Evolutionary conservation across 768 basidiomycete genomes (phyloP).

Genomic region (Melanogaster broomeanus): DNA sequence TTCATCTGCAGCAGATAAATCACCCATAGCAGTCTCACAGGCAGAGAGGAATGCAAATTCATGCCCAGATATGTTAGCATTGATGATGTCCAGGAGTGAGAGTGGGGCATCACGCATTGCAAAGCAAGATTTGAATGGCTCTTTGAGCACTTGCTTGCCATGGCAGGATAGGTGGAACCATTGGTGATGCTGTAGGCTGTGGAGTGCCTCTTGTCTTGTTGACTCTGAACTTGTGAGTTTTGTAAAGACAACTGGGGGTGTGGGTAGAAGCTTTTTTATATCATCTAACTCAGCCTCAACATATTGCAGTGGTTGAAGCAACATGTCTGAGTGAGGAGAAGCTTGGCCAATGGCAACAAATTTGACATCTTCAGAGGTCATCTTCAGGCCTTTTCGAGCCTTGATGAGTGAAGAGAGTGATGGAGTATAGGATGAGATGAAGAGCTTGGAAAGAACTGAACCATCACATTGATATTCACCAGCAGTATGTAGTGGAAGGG

Average conservation of each 20-base stretch:
- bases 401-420: constrained; percentile 1
- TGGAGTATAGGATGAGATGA: constrained; percentile 12
- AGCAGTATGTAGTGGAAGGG: constrained; percentile 12
- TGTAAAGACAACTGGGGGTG: not conserved
- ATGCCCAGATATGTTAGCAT: not conserved
- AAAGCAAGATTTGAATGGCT: constrained; percentile 17
- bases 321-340: no score
- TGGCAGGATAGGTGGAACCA: constrained; percentile 29
- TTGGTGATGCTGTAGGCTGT: not conserved
- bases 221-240: not conserved
- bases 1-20: constrained; percentile 21
- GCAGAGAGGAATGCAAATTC: constrained; percentile 23
- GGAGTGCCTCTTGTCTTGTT: not conserved
- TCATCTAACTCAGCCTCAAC: not conserved
- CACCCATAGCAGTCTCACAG: constrained; percentile 24
- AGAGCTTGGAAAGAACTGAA: not conserved
- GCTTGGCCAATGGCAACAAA: constrained; percentile 7
- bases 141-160: constrained; percentile 3
- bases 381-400: constrained; percentile 3
- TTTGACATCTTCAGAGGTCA: not conserved
- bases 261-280: not conserved
- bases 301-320: no score
- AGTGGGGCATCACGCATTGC: constrained; percentile 7
- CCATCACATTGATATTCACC: not conserved
- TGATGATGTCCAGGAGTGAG: constrained; percentile 3